Conservation (phyloP, 2,329 filamentous ascomycete species). For the Akanthomyces dipterigenus region DNA sequence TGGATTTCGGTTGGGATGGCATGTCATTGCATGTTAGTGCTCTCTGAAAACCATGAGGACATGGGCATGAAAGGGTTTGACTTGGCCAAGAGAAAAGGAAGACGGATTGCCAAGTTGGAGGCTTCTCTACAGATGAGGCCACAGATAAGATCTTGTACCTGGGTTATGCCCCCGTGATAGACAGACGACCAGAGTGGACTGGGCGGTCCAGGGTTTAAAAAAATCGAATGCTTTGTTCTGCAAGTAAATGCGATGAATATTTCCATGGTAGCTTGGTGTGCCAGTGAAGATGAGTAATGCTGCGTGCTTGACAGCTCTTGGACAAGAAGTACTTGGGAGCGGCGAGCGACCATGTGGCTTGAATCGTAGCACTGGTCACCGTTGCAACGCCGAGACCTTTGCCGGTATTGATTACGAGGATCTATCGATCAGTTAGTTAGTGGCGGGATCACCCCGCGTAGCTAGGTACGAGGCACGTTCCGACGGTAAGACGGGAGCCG, state of each 20-base stretch:
- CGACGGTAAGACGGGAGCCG: background rate
- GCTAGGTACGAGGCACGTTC: background rate
- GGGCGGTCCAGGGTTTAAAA: conserved; percentile 25
- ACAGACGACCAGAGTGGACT: conserved; percentile 26
- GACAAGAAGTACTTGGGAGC: background rate
- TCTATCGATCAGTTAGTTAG: background rate
- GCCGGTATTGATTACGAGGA: background rate
- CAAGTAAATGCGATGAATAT: background rate
- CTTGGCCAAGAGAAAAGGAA: conserved; percentile 25
- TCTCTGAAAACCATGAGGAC: conserved; percentile 21
- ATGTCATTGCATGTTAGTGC: conserved; percentile 22
- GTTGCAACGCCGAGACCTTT: background rate
- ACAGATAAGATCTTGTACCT: conserved; percentile 18
- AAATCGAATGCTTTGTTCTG: conserved; percentile 21
- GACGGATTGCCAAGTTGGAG: conserved; percentile 18
- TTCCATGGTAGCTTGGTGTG: background rate
- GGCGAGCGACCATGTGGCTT: too few species aligned
- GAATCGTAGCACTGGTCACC: too few species aligned
- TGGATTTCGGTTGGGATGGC: conserved; percentile 29
- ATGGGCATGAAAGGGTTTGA: conserved; percentile 20
- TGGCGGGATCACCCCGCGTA: background rate
- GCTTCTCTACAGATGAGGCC: conserved; percentile 20
- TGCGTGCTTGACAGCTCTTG: background rate
- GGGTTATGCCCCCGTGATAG: conserved; percentile 25
- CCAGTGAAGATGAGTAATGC: background rate